A percentile compares a stretch with the other conserved stretches of the same genome.
Evolutionary conservation across 2,329 filamentous ascomycete genomes (phyloP).

Genomic region (Ascochyta viciae-villosae): DNA sequence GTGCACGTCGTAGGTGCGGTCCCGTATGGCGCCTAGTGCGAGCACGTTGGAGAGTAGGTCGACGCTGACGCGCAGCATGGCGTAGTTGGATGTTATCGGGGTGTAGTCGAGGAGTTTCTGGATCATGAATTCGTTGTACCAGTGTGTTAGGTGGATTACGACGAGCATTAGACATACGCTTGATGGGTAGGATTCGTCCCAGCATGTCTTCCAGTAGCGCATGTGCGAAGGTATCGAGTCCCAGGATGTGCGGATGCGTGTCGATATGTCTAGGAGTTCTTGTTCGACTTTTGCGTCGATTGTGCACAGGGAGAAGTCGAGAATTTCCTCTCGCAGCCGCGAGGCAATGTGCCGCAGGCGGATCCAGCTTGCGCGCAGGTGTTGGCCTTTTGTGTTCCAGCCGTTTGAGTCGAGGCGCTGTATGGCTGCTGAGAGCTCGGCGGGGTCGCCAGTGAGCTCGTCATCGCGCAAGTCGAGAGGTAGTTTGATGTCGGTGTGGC

Average conservation of each 20-base stretch:
- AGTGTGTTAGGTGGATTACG: slow-evolving; percentile 40
- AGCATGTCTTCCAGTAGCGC: slow-evolving; percentile 40
- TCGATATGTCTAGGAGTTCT: slow-evolving; percentile 40
- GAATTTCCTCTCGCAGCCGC: slow-evolving; percentile 42
- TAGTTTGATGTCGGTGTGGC: slow-evolving; percentile 38
- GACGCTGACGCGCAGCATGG: slow-evolving; percentile 35
- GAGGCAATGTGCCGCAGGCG: slow-evolving; percentile 35
- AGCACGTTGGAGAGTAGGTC: slow-evolving; percentile 39
- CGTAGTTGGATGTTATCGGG: slow-evolving; percentile 31
- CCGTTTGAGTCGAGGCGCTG: slow-evolving; percentile 33
- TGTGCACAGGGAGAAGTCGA: slow-evolving; percentile 37
- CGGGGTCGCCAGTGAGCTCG: slow-evolving; percentile 32
- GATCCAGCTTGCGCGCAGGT: slow-evolving; percentile 39
- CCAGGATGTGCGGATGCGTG: slow-evolving; percentile 38
- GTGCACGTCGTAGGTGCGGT: slow-evolving; percentile 42
- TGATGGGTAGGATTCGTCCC: slow-evolving; percentile 35
- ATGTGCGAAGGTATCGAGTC: slow-evolving; percentile 37
- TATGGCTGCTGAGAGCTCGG: slow-evolving; percentile 24
- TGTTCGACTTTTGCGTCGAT: slow-evolving; percentile 28
- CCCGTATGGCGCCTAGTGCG: slow-evolving; percentile 37
- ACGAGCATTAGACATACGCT: slow-evolving; percentile 45
- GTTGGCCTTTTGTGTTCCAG: slow-evolving; percentile 50
- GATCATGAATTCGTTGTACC: slow-evolving; percentile 48
- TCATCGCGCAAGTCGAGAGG: slow-evolving; percentile 43
- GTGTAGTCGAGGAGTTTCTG: slow-evolving; percentile 41